phyloP scores from a whole-genome alignment of 2,329 filamentous ascomycete species.

The Neofusicoccum umdonicola region DNA sequence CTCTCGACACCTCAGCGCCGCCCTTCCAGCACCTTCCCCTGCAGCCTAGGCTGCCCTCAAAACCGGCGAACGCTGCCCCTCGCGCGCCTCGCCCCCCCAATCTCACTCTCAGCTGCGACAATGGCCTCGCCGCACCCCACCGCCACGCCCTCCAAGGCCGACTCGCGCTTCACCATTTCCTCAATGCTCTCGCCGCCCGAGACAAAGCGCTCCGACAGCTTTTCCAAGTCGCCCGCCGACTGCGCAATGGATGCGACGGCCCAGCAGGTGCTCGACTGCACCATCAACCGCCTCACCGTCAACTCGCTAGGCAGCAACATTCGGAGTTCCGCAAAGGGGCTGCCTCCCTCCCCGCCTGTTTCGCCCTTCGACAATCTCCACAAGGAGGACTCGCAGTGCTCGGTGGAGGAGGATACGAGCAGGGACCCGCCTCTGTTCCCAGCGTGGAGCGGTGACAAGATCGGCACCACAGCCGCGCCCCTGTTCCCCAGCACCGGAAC shows the following conservation, averaged over 20 bases:
- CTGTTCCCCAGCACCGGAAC: slow-evolving; percentile 28
- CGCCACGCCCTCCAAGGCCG: slow-evolving; percentile 8
- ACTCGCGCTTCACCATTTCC: slow-evolving; percentile 10
- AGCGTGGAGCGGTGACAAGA: slow-evolving; percentile 27
- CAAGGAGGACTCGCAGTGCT: slow-evolving; percentile 35
- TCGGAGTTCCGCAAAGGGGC: slow-evolving; percentile 25
- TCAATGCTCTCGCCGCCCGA: slow-evolving; percentile 41
- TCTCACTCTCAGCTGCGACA: slow-evolving; percentile 1
- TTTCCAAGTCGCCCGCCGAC: slow-evolving; percentile 28
- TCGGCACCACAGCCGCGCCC: slow-evolving; percentile 27
- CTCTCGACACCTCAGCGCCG: slow-evolving; percentile 13
- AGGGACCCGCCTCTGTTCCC: slow-evolving; percentile 38
- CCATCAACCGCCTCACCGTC: slow-evolving; percentile 19
- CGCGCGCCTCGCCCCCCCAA: background rate
- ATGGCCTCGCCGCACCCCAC: slow-evolving; percentile 10
- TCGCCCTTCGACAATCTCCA: slow-evolving; percentile 37
- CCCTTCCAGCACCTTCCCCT: slow-evolving; percentile 16
- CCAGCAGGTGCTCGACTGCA: slow-evolving; percentile 26
- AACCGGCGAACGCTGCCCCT: background rate
- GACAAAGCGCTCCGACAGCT: slow-evolving; percentile 38
- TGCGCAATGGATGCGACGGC: slow-evolving; percentile 21
- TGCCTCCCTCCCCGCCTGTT: slow-evolving; percentile 37
- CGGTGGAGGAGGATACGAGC: slow-evolving; percentile 27
- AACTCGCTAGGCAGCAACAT: slow-evolving; percentile 26
- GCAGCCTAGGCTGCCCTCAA: slow-evolving; percentile 11